Evolutionary conservation across 495 filamentous ascomycete genomes (phyloP), one percentile per base, ranked within the genome.

Genomic region (Cercophora newfieldiana): DNA sequence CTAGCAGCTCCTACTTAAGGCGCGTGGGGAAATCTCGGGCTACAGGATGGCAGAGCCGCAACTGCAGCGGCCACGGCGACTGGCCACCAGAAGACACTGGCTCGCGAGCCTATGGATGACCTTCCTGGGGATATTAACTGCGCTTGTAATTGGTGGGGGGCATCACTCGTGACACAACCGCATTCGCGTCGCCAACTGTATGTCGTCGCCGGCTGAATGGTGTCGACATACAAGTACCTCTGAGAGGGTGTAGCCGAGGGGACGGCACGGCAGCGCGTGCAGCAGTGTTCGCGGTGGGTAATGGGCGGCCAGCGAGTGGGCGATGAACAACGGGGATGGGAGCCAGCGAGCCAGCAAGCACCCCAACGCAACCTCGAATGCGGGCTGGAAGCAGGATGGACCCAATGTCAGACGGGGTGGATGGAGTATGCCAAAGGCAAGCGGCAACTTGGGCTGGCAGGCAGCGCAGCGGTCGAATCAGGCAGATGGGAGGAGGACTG

Each of bases 121-220:
- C 54, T 12, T 64, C 60, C 56, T 33, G 64, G 64, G 61, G 49
- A 71, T 65, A 72, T 74, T 74, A 72, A 74, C 68, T 74, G 72
- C 70, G 70, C 30, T 49, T 64, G 61, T 50, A 61, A 74, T 74
- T 74, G 72, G 72, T 63, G 61, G 51, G 67, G 54, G 29, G 63
- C 16, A 30, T 7, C 51, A 63, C 72, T 66, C 66, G 70, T 74
- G 72, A 74, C 72, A 72, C 63, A 59, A 59, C 61, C 64, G 64
- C 66, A 72, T 72, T 74, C 70, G 72, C 68, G 50, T 66, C 64
- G 53, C 51, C 29, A 63, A 57, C 61, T 55, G 66, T 55, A 37
- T 49, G 59, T 54, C n/a, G 61, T 49, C 57, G 54, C 63, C 64
- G 72, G 70, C 61, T 74, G 70, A 70, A 70, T 70, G 61, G 61